Percentiles rank a stretch among this genome's conserved stretches.
Conservation (phyloP, 2,329 filamentous ascomycete genomes). For the Hypoxylon sp. region DNA sequence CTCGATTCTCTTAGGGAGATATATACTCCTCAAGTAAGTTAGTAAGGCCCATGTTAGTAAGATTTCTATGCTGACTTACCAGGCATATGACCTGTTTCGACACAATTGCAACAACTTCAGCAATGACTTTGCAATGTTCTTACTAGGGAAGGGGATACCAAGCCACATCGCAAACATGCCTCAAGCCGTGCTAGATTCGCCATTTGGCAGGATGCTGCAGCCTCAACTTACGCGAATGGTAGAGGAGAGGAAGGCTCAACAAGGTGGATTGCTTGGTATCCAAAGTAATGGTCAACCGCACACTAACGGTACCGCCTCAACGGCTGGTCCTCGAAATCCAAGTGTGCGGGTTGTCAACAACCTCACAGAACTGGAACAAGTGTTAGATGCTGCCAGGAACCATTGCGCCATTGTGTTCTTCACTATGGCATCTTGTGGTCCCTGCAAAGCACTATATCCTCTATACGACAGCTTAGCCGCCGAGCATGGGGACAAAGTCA, state of each 20-base stretch:
- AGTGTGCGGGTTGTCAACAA: slow-evolving; percentile 73
- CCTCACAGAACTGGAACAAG: slow-evolving; percentile 70
- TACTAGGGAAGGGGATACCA: slow-evolving; percentile 90
- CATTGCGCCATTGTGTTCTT: slow-evolving; percentile 91
- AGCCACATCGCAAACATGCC: slow-evolving; percentile 88
- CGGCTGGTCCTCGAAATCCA: slow-evolving; percentile 42
- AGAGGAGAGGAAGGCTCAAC: slow-evolving; percentile 63
- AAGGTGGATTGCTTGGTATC: slow-evolving; percentile 68
- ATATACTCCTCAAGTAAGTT: slow-evolving; percentile 80
- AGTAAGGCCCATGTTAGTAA: neutral
- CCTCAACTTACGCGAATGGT: slow-evolving; percentile 74
- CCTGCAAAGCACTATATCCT: slow-evolving; percentile 87
- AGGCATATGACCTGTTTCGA: slow-evolving; percentile 89
- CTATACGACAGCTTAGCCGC: slow-evolving; percentile 84
- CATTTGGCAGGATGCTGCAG: slow-evolving; percentile 88
- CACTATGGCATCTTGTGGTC: slow-evolving; percentile 87
- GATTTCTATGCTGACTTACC: slow-evolving; percentile 24
- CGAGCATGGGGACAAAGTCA: slow-evolving; percentile 76
- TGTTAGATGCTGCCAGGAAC: slow-evolving; percentile 71
- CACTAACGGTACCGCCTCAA: slow-evolving; percentile 31
- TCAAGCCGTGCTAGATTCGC: slow-evolving; percentile 85
- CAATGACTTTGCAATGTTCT: slow-evolving; percentile 90
- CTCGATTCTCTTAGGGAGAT: slow-evolving; percentile 85
- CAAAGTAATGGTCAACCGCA: slow-evolving; percentile 56
- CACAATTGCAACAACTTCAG: slow-evolving; percentile 99